Evolutionary conservation across 495 filamentous ascomycete species (phyloP).

Genomic region (Platismatia glauca): DNA sequence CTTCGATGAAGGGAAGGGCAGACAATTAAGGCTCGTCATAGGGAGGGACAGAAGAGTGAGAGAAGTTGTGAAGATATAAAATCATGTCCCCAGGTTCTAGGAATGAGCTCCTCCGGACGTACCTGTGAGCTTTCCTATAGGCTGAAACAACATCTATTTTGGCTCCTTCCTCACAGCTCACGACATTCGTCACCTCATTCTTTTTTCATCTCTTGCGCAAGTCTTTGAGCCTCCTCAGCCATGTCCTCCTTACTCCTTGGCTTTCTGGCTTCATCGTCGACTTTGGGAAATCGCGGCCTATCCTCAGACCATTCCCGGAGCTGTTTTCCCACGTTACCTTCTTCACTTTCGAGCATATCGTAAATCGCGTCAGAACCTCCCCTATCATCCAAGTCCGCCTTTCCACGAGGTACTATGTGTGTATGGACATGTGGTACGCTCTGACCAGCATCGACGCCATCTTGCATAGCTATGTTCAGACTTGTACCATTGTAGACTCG

Average conservation of each 20-base stretch:
- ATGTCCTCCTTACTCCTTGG: conserved; percentile 68
- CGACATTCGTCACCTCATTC: background rate
- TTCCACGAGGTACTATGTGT: conserved; percentile 78
- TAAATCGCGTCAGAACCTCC: conserved; percentile 63
- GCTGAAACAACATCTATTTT: background rate
- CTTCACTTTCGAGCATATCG: conserved; percentile 70
- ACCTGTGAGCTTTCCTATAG: background rate
- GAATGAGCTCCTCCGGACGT: background rate
- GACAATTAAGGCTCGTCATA: conserved; percentile 65
- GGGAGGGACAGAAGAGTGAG: conserved; percentile 55
- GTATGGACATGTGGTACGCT: conserved; percentile 85
- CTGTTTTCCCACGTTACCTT: conserved; percentile 63
- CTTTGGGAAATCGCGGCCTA: conserved; percentile 42
- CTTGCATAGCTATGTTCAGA: conserved; percentile 90
- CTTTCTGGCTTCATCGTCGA: conserved; percentile 61
- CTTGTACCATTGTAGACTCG: conserved; percentile 55
- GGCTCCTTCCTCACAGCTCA: background rate
- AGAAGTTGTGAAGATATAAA: conserved; percentile 46
- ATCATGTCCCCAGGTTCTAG: background rate
- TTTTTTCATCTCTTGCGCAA: conserved; percentile 46
- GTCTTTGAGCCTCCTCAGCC: conserved; percentile 63
- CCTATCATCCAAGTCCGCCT: conserved; percentile 42
- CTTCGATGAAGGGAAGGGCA: conserved; percentile 46
- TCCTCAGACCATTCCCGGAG: conserved; percentile 22
- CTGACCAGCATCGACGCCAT: conserved; percentile 82